These are phyloP conservation scores for Fraxinus sp. DNA, from an alignment of 305 asterid genomes.

Conservation along the genomic window DNA sequence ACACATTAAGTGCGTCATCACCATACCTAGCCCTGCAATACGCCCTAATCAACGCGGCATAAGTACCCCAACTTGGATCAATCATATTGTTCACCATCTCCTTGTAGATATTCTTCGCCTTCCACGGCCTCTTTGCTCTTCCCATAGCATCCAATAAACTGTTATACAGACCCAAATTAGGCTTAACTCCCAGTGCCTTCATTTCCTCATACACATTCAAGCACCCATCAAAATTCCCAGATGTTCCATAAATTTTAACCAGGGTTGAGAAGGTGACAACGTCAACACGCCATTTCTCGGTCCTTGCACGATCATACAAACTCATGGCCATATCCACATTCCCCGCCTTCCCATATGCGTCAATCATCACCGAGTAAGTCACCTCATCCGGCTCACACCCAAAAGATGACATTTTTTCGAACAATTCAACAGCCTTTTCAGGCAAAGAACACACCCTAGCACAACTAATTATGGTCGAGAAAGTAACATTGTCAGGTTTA, in stretches of 20 bases:
- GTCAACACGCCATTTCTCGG: slow-evolving; percentile 80
- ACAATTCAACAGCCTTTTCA: slow-evolving; percentile 82
- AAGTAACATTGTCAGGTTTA: slow-evolving; percentile 76
- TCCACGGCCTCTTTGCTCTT: slow-evolving; percentile 94
- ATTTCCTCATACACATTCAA: slow-evolving; percentile 87
- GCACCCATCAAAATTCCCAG: slow-evolving; percentile 87
- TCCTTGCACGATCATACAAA: slow-evolving; percentile 81
- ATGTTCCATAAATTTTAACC: slow-evolving; percentile 60
- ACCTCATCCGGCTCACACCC: slow-evolving; percentile 71
- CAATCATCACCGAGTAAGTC: slow-evolving; percentile 83
- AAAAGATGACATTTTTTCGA: slow-evolving; percentile 66
- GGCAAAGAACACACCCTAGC: slow-evolving; percentile 74
- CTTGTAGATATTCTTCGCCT: slow-evolving; percentile 63
- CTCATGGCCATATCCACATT: slow-evolving; percentile 67
- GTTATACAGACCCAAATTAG: slow-evolving; percentile 64
- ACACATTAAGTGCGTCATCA: slow-evolving; percentile 65
- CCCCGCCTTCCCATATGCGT: slow-evolving; percentile 78
- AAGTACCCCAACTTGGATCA: slow-evolving; percentile 69
- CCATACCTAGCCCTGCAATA: slow-evolving; percentile 72
- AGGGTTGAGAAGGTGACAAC: slow-evolving; percentile 66
- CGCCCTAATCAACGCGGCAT: slow-evolving; percentile 75
- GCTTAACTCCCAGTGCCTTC: slow-evolving; percentile 72
- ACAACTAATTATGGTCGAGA: slow-evolving; percentile 84
- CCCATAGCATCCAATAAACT: slow-evolving; percentile 95
- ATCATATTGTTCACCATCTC: slow-evolving; percentile 64